A percentile compares a stretch with the other conserved stretches of the same genome.
Conservation (phyloP, 495 filamentous ascomycete genomes). For the Aspergillus saccharolyticus region DNA sequence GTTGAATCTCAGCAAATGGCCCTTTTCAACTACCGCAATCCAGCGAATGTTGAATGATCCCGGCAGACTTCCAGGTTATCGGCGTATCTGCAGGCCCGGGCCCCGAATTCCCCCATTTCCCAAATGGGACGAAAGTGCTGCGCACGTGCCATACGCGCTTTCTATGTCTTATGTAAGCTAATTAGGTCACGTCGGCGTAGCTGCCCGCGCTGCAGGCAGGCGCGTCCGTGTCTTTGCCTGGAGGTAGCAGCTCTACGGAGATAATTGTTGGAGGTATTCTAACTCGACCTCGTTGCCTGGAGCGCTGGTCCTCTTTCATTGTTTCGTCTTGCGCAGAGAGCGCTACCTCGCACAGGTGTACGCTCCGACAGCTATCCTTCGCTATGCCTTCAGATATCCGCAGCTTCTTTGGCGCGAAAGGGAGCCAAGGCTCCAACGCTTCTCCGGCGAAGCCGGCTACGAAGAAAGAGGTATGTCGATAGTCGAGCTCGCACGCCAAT, state of each 20-base stretch:
- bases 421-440: slow-evolving; percentile 27
- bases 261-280: background rate
- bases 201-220: slow-evolving; percentile 24
- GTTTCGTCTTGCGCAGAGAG: background rate
- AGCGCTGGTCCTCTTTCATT: background rate
- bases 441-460: slow-evolving; percentile 30
- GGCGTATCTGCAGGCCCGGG: slow-evolving; percentile 33
- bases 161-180: slow-evolving; percentile 30
- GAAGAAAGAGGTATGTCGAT: slow-evolving; percentile 38
- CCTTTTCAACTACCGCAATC: slow-evolving; percentile 1
- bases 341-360: background rate
- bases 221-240: slow-evolving; percentile 23
- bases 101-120: slow-evolving; percentile 17
- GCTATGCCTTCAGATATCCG: slow-evolving; percentile 74
- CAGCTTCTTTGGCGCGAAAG: slow-evolving; percentile 66
- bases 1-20: slow-evolving; percentile 9
- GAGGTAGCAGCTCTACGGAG: background rate
- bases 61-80: slow-evolving; percentile 21
- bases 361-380: slow-evolving; percentile 7
- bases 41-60: slow-evolving; percentile 8
- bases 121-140: slow-evolving; percentile 12
- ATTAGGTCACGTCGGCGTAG: slow-evolving; percentile 27
- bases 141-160: slow-evolving; percentile 26
- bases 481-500: background rate
- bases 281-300: background rate